Evolutionary conservation across 1,139 yeast species (phyloP), one percentile per base, ranked within the genome.

Genomic region (Geotrichum fermentans): DNA sequence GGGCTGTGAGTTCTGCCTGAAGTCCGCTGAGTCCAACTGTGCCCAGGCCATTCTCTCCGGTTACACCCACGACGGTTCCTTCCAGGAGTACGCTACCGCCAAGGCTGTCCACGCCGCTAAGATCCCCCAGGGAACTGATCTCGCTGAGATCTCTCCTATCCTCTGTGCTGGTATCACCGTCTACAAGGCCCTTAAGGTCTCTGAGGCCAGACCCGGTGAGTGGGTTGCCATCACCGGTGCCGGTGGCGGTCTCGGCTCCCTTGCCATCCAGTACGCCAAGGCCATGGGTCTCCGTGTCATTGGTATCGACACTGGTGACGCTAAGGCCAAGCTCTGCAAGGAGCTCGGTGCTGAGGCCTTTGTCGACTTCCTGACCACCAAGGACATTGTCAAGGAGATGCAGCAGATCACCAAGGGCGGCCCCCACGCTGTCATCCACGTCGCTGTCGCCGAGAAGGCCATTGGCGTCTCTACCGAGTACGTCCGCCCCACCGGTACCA

Each of bases 151-250:
- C 52, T 80, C 95, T 28, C 95, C 95, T 58, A 79, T 86, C 52
- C 64, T 72, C 42, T 84, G 94, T 71, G 94, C 92, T 38, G 94
- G 94, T 70, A 78, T 84, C 69, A 84, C 94, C 46, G 90, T 83
- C 52, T 84, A 83, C 78, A 83, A 83, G 74, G 94, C 92, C 33
- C 70, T 84, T 61, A 83, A 83, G 74, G 78, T 81, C 45, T 82
- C 90, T 51, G 72, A 75, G 43, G 73, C 81, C 58, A 62, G 59
- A 47, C 79, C 90, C 46, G 94, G 92, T 62, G 79, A 84, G 62
- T 83, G 88, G 87, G 87, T 83, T 53, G 83, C 83, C 58, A 73
- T 84, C 60, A 79, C 87, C 55, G 94, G 95, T 69, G 90, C 90
- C 50, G 88, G 82, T 63, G 90, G 95, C 68, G 95, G 94, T 61